Conservation (phyloP, 1,284 basidiomycete genomes). For the Ustilago shanxiensis region DNA sequence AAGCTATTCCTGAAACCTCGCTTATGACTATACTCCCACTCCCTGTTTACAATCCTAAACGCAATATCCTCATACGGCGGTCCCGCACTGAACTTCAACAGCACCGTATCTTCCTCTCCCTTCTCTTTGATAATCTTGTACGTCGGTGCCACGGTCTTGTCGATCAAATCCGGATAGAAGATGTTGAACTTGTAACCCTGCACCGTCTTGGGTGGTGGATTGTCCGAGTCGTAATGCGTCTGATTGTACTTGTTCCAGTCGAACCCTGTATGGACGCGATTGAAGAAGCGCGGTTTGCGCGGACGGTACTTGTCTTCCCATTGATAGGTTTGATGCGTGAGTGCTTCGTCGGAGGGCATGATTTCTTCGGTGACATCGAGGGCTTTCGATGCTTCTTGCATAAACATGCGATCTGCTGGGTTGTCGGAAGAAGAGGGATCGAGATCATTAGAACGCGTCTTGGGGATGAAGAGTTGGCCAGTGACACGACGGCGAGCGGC, state of each 20-base stretch:
- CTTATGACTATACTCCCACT: constrained; percentile 98
- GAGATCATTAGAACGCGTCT: constrained; percentile 14
- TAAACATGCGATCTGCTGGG: constrained; percentile 54
- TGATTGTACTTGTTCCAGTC: constrained; percentile 91
- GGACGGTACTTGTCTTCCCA: constrained; percentile 99
- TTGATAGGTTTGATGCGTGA: constrained; percentile 80
- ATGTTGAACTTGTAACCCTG: constrained; percentile 96
- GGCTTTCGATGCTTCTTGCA: constrained; percentile 77
- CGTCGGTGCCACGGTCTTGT: constrained; percentile 94
- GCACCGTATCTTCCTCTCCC: constrained; percentile 92
- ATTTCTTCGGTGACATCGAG: constrained; percentile 94
- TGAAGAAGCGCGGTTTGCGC: constrained; percentile 98
- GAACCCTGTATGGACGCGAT: constrained; percentile 99
- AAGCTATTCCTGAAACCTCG: constrained; percentile 75
- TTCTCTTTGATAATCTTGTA: constrained; percentile 85
- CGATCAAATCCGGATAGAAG: constrained; percentile 95
- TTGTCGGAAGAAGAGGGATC: constrained; percentile 17
- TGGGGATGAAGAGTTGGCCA: constrained; percentile 53
- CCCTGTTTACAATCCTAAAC: constrained; percentile 95
- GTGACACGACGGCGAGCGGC: constrained; percentile 53
- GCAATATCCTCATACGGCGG: constrained; percentile 99
- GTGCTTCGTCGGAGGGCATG: constrained; percentile 89
- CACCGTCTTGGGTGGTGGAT: constrained; percentile 69
- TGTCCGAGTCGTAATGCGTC: constrained; percentile 69
- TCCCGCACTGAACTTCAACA: constrained; percentile 93